Percentiles rank a stretch among this genome's conserved stretches.
These are phyloP conservation scores for Leucocoprinus birnbaumii DNA, from an alignment of 768 basidiomycete genomes.

Conservation along the genomic window DNA sequence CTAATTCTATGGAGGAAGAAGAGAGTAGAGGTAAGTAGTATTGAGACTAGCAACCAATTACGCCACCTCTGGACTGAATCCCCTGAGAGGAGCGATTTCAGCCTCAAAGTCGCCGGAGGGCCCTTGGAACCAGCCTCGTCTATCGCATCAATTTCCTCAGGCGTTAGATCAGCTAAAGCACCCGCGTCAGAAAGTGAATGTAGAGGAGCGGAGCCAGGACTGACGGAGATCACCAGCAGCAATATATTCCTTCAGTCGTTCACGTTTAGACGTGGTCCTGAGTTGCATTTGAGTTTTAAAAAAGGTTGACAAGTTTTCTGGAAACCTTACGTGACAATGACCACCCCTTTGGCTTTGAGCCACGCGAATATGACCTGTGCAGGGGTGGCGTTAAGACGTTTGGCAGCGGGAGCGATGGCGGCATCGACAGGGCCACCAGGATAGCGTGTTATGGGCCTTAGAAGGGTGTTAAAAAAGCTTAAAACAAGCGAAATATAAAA, in stretches of 20 bases:
- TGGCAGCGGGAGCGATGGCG: conserved; percentile 49
- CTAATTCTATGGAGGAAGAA: background rate
- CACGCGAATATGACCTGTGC: conserved; percentile 70
- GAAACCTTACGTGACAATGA: conserved; percentile 59
- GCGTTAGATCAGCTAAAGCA: conserved; percentile 45
- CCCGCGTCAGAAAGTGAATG: background rate
- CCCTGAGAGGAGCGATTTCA: background rate
- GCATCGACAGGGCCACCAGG: conserved; percentile 67
- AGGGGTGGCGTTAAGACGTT: conserved; percentile 49
- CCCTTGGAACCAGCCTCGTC: conserved; percentile 60
- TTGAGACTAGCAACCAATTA: background rate
- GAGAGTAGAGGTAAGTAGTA: background rate
- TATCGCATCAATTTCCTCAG: conserved; percentile 59
- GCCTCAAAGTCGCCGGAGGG: conserved; percentile 29
- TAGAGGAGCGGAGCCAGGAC: conserved; percentile 5
- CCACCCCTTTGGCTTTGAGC: conserved; percentile 63
- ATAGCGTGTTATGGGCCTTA: conserved; percentile 53
- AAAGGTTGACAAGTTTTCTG: background rate
- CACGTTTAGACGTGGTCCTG: conserved; percentile 59
- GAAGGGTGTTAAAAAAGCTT: too few relatives aligned
- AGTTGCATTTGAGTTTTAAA: background rate
- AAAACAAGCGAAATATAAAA: conserved; percentile 1
- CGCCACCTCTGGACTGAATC: background rate
- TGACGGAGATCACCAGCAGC: conserved; percentile 53
- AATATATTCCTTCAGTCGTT: conserved; percentile 66